A percentile compares a stretch with the other conserved stretches of the same genome.
Evolutionary conservation across 202 grass and related monocot species (phyloP).

Genomic region (Carex arenaria): DNA sequence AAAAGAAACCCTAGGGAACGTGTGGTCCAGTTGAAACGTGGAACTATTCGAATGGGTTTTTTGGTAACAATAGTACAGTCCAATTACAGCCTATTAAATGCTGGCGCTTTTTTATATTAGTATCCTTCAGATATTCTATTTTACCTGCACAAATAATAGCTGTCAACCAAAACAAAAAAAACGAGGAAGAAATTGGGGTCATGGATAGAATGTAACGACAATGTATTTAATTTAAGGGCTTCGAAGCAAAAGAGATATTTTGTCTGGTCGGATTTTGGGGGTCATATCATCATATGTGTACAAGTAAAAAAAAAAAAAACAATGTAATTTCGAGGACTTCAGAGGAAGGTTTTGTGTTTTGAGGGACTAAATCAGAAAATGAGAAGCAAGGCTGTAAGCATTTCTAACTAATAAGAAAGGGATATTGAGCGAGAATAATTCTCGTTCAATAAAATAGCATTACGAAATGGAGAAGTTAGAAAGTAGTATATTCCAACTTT

Average conservation of each 20-base stretch:
- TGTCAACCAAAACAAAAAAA: not conserved
- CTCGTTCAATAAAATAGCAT: not conserved
- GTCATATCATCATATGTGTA: not conserved
- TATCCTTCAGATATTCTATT: not conserved
- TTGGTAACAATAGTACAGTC: not conserved
- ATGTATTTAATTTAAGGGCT: not conserved
- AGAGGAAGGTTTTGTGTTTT: not conserved
- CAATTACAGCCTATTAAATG: conserved; percentile 20
- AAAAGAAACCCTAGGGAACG: not conserved
- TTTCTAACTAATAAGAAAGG: not conserved
- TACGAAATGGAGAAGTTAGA: not conserved
- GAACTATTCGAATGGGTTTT: not conserved
- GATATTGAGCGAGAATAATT: not conserved
- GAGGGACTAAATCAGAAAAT: not conserved
- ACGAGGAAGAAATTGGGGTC: not conserved
- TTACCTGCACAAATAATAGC: not conserved
- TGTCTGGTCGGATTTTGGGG: not conserved
- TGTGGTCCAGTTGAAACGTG: not conserved
- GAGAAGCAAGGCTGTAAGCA: no score
- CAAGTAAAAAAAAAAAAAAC: not conserved
- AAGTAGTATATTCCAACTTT: conserved; percentile 2
- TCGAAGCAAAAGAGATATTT: not conserved
- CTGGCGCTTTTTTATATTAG: conserved; percentile 20
- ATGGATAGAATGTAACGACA: not conserved
- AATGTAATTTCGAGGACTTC: not conserved